A percentile compares a stretch with the other conserved stretches of the same genome.
These are phyloP conservation scores for Phialocephala subalpina DNA, from an alignment of 2,329 filamentous ascomycete genomes.

Conservation along the genomic window DNA sequence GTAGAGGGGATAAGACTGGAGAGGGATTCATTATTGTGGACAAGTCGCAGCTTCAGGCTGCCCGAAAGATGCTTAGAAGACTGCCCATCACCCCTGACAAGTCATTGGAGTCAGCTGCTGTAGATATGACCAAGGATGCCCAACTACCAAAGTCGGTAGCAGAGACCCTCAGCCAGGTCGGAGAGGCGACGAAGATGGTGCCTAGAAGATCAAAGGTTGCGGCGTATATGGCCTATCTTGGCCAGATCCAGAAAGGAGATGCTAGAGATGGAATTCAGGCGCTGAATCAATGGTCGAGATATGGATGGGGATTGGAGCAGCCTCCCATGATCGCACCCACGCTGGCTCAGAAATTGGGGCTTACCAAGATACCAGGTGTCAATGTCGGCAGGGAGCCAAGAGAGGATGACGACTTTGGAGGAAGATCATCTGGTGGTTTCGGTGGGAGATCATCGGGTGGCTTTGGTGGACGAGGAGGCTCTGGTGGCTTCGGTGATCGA, in stretches of 20 bases:
- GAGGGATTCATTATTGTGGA: conserved; percentile 57
- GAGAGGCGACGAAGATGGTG: conserved; percentile 40
- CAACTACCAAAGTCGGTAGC: conserved; percentile 42
- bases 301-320: conserved; percentile 44
- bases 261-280: conserved; percentile 19
- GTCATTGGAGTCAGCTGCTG: conserved; percentile 34
- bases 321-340: conserved; percentile 38
- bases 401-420: conserved; percentile 24
- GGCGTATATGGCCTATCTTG: conserved; percentile 39
- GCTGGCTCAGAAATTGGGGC: conserved; percentile 36
- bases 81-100: conserved; percentile 42
- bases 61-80: conserved; percentile 35
- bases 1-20: conserved; percentile 76
- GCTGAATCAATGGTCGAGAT: conserved; percentile 43
- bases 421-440: conserved; percentile 22
- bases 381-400: conserved; percentile 26
- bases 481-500: conserved; percentile 23
- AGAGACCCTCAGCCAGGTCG: conserved; percentile 38
- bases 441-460: too few species aligned
- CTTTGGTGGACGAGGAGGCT: conserved; percentile 19
- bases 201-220: conserved; percentile 35
- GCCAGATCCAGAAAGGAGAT: conserved; percentile 16
- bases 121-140: conserved; percentile 46
- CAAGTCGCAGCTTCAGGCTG: conserved; percentile 30
- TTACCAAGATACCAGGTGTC: conserved; percentile 33